A percentile compares a stretch with the other conserved stretches of the same genome.
Evolutionary conservation across 2,329 filamentous ascomycete genomes (phyloP).

Genomic region (Trichoderma sp.): DNA sequence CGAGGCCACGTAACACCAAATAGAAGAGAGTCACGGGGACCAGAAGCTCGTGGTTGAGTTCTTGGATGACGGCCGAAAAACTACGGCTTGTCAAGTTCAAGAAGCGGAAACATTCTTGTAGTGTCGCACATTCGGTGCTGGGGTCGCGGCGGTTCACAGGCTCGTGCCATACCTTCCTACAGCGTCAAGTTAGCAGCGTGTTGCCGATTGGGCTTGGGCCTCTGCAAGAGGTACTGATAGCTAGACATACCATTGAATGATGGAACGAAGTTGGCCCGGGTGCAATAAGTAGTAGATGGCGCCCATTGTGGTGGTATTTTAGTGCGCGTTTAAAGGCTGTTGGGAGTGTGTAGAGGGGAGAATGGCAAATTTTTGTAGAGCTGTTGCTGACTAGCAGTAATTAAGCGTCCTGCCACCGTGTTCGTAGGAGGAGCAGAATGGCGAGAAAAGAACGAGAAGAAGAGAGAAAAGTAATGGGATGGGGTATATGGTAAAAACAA

Average conservation of each 20-base stretch:
- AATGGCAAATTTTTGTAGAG: slow-evolving; percentile 1
- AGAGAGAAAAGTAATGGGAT: background rate
- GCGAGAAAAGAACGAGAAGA: background rate
- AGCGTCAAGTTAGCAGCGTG: slow-evolving; percentile 23
- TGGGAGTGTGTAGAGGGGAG: background rate
- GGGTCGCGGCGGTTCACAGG: slow-evolving; percentile 82
- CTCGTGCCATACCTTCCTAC: slow-evolving; percentile 94
- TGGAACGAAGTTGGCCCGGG: slow-evolving; percentile 72
- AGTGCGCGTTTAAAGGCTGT: background rate
- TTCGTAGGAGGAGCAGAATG: background rate
- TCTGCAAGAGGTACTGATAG: slow-evolving; percentile 23
- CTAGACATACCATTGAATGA: slow-evolving; percentile 76
- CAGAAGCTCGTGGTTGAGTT: slow-evolving; percentile 90
- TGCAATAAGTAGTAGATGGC: slow-evolving; percentile 72
- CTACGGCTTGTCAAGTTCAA: slow-evolving; percentile 87
- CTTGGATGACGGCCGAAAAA: slow-evolving; percentile 89
- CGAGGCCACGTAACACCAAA: slow-evolving; percentile 82
- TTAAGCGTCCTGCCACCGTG: background rate
- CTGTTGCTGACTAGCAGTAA: background rate
- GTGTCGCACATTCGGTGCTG: slow-evolving; percentile 68
- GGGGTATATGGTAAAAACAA: slow-evolving; percentile 2
- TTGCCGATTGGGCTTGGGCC: background rate
- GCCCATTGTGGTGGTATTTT: slow-evolving; percentile 48
- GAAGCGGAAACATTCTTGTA: slow-evolving; percentile 81
- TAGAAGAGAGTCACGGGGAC: slow-evolving; percentile 91